phyloP scores from a whole-genome alignment of 1,139 yeast species.

The Sugiyamaella pinicola region DNA sequence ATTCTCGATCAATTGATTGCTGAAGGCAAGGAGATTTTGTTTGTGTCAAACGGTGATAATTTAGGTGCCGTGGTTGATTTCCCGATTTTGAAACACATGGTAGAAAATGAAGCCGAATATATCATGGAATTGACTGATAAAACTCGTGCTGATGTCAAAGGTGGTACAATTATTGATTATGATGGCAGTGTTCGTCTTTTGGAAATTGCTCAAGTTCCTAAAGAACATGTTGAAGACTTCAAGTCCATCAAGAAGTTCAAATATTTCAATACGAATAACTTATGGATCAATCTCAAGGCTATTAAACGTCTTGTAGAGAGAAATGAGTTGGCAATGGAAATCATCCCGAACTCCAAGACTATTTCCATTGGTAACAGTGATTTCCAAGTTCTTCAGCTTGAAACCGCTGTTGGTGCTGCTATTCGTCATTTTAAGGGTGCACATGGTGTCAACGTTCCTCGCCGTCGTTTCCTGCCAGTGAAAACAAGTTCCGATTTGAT shows the following conservation, averaged over 20 bases:
- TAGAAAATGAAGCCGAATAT: slow-evolving; percentile 88
- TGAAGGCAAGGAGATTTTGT: slow-evolving; percentile 92
- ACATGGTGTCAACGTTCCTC: slow-evolving; percentile 97
- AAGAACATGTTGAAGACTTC: slow-evolving; percentile 97
- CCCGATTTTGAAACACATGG: slow-evolving; percentile 88
- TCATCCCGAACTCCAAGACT: slow-evolving; percentile 90
- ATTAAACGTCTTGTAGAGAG: slow-evolving; percentile 88
- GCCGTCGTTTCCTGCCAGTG: slow-evolving; percentile 96
- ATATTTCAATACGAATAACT: slow-evolving; percentile 95
- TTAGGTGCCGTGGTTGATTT: slow-evolving; percentile 97
- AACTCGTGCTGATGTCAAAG: slow-evolving; percentile 98
- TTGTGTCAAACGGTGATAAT: slow-evolving; percentile 97
- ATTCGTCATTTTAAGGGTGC: slow-evolving; percentile 94
- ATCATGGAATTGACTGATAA: slow-evolving; percentile 98
- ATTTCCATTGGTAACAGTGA: slow-evolving; percentile 77
- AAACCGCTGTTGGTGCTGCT: slow-evolving; percentile 99
- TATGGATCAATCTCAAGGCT: slow-evolving; percentile 96
- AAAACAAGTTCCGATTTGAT: slow-evolving; percentile 94
- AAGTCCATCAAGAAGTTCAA: slow-evolving; percentile 96
- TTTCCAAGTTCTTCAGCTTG: slow-evolving; percentile 87
- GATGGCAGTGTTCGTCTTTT: slow-evolving; percentile 92
- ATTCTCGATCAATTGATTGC: slow-evolving; percentile 86
- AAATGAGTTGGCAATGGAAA: slow-evolving; percentile 84
- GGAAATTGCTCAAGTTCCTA: slow-evolving; percentile 98
- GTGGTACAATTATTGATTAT: slow-evolving; percentile 97